These are phyloP conservation scores for Daucus carota DNA, from an alignment of 129 eudicot species.

Conservation along the genomic window DNA sequence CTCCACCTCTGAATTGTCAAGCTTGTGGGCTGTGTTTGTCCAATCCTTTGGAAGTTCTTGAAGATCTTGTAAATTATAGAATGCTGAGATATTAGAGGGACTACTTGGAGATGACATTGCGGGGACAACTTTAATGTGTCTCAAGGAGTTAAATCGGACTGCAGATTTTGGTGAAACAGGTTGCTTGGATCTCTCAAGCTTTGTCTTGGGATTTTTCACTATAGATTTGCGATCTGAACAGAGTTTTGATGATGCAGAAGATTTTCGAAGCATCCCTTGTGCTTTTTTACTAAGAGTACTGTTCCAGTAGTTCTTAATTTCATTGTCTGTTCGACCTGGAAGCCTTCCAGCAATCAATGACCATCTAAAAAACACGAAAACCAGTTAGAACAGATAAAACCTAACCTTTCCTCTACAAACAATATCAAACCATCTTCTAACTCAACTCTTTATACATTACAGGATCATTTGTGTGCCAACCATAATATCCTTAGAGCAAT, in stretches of 20 bases:
- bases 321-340: conserved; percentile 8
- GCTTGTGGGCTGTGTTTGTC: not conserved
- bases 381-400: not conserved
- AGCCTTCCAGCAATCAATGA: conserved; percentile 4
- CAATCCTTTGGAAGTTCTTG: conserved; percentile 1
- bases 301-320: conserved; percentile 6
- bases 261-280: not conserved
- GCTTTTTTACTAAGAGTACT: not conserved
- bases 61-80: not conserved
- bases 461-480: not conserved
- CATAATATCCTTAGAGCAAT: not conserved
- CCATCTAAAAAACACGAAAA: not conserved
- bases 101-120: not conserved
- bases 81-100: conserved; percentile 3
- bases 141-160: not conserved
- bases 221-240: not conserved
- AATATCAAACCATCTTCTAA: not conserved
- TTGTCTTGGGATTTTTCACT: not conserved
- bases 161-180: not conserved
- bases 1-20: not conserved
- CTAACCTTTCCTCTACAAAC: not conserved
- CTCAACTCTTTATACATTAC: not conserved
- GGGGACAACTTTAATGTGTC: not conserved
- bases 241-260: not conserved
- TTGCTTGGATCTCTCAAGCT: not conserved